These are phyloP conservation scores for Hyphopichia burtonii DNA, from an alignment of 1,139 yeast genomes.

Conservation along the genomic window DNA sequence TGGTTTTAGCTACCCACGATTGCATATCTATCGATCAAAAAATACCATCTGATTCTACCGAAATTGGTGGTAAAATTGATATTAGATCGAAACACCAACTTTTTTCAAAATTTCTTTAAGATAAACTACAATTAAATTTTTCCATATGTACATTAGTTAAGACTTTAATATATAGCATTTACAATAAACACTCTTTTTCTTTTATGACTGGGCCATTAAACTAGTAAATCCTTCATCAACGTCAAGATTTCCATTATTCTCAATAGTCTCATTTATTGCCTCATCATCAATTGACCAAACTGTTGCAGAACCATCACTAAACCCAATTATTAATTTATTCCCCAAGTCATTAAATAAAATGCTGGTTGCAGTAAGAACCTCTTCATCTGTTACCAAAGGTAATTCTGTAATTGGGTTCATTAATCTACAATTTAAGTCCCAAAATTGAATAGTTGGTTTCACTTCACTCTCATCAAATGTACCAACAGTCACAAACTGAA, in stretches of 20 bases:
- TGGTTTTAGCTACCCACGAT: constrained; percentile 80
- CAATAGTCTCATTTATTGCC: constrained; percentile 8
- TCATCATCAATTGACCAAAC: constrained; percentile 19
- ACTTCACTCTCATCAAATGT: constrained; percentile 22
- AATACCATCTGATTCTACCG: constrained; percentile 16
- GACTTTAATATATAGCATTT: not conserved
- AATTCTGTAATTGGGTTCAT: constrained; percentile 38
- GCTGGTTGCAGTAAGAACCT: constrained; percentile 12
- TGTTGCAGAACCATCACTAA: constrained; percentile 22
- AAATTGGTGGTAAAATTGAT: constrained; percentile 58
- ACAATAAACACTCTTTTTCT: not conserved
- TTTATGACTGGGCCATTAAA: not conserved
- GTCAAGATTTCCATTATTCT: constrained; percentile 3
- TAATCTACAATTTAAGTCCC: constrained; percentile 48
- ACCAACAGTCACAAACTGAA: constrained; percentile 52
- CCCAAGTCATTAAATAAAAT: constrained; percentile 24
- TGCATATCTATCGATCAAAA: constrained; percentile 64
- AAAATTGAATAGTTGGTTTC: constrained; percentile 45
- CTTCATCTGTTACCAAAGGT: constrained; percentile 9
- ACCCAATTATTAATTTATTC: constrained; percentile 21
- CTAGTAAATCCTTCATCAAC: constrained; percentile 10
- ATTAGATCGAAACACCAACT: constrained; percentile 53
- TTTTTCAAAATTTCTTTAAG: constrained; percentile 38
- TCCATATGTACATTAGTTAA: constrained; percentile 16
- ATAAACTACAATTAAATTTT: constrained; percentile 6